Percentiles rank a stretch among this genome's conserved stretches.
Evolutionary conservation across 2,329 filamentous ascomycete species (phyloP).

Genomic region (Cytospora piceicola): DNA sequence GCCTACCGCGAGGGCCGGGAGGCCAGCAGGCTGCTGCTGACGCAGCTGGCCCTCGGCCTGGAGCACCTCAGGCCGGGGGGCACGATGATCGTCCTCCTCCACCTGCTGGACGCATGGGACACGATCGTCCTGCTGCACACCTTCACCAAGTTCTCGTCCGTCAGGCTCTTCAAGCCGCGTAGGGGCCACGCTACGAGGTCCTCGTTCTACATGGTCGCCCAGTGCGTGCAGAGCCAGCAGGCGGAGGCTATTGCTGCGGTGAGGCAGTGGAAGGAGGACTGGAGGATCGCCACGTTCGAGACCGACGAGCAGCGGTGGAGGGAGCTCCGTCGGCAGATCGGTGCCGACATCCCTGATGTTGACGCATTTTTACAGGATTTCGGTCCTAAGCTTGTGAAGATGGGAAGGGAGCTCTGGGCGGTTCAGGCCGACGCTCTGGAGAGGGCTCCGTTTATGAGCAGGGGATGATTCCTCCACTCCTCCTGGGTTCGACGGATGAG

Average conservation of each 20-base stretch:
- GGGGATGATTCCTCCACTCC: neutral
- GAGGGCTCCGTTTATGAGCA: conserved; percentile 36
- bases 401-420: conserved; percentile 42
- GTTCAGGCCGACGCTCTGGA: conserved; percentile 41
- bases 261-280: conserved; percentile 45
- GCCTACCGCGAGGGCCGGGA: conserved; percentile 43
- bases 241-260: conserved; percentile 43
- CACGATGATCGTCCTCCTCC: conserved; percentile 55
- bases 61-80: conserved; percentile 51
- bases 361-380: conserved; percentile 42
- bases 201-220: conserved; percentile 59
- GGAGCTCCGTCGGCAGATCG: neutral
- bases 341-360: conserved; percentile 14
- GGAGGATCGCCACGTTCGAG: conserved; percentile 46
- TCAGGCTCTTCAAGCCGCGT: conserved; percentile 51
- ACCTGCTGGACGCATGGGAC: conserved; percentile 49
- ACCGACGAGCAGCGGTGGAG: conserved; percentile 34
- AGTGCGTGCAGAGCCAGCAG: conserved; percentile 41
- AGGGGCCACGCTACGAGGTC: conserved; percentile 46
- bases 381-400: conserved; percentile 39
- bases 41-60: conserved; percentile 51
- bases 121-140: conserved; percentile 43
- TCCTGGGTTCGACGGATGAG: neutral
- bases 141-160: conserved; percentile 47
- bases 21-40: conserved; percentile 40